Base-by-base conservation (phyloP, 345 rosid species). In the Linum trigynum region DNA sequence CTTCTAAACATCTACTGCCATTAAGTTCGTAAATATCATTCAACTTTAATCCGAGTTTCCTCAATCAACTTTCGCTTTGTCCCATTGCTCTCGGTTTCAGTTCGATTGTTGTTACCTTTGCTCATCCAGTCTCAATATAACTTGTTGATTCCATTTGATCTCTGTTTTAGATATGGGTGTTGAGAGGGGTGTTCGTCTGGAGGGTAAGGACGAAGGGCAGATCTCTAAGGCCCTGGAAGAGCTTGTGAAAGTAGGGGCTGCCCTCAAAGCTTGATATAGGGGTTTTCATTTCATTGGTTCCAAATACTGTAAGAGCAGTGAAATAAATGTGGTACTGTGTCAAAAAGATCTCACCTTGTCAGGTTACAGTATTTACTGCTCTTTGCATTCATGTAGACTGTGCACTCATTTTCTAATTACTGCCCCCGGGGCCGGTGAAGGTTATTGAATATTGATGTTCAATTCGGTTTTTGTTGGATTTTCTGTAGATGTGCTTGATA, bases 211-310 rank as follows among this genome's bases (percentile, higher is more conserved):
- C 15, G 86, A 86, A 66, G 32, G 72, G 23, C 82, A 83, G 77
- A 89, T 89, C 64, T 75, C 71, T 0, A 89, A 83, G 78, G 83
- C 87, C 38, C 87, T 88, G 40, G 80, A 85, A 77, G 85, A 78
- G 38, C 87, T 86, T 59, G 87, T 67, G 59, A 82, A 77, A 79
- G 77, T 75, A 1, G 91, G 81, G 41, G 82, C 61, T 72, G 72
- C 79, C 45, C 76, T 69, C 4, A 81, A 83, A 75, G 78, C 71
- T 11, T 89, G 73, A 84, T 64, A 16, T 64, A 16, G 65, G 50
- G 69, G 65, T 69, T 32, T 56, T 5, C 5, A 6, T 5, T 12
- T 57, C 61, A 2, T 35, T 48, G 53, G 53, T 48, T 48, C 9
- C 45, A 41, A 12, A 48, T 23, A 48, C 53, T 48, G 2, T 48